Evolutionary conservation across 768 basidiomycete species (phyloP).

Genomic region (Tylopilus felleus): DNA sequence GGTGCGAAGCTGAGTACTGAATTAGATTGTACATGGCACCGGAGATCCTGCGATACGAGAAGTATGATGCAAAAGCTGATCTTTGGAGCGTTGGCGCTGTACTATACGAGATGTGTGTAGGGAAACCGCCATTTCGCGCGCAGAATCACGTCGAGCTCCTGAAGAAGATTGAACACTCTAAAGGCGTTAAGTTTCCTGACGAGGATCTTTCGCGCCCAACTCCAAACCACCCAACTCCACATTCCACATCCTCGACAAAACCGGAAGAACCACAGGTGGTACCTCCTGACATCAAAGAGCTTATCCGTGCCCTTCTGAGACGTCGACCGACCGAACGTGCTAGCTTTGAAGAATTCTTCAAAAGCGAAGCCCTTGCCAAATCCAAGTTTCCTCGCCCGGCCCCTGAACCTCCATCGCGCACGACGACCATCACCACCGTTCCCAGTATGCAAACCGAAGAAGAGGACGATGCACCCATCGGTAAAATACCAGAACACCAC

Average conservation of each 20-base stretch:
- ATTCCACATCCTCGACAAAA: conserved; percentile 17
- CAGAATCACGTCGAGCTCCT: conserved; percentile 94
- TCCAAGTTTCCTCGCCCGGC: conserved; percentile 68
- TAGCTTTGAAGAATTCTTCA: conserved; percentile 91
- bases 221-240: conserved; percentile 31
- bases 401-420: conserved; percentile 12
- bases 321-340: conserved; percentile 81
- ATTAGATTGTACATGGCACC: conserved; percentile 96
- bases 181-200: conserved; percentile 91
- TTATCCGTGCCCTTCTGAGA: conserved; percentile 82
- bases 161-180: conserved; percentile 89
- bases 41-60: conserved; percentile 94
- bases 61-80: conserved; percentile 97
- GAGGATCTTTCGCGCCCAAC: conserved; percentile 59
- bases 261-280: conserved; percentile 57
- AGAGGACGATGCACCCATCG: conserved; percentile 32
- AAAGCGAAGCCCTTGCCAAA: conserved; percentile 70
- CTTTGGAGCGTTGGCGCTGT: conserved; percentile 98
- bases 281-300: conserved; percentile 78
- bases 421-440: conserved; percentile 6
- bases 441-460: conserved; percentile 27
- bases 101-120: conserved; percentile 92
- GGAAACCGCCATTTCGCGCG: conserved; percentile 91
- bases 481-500: conserved; percentile 67
- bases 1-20: background rate